These are phyloP conservation scores for Tetradesmus obliquus DNA, from an alignment of 139 green algal genomes.

Conservation along the genomic window DNA sequence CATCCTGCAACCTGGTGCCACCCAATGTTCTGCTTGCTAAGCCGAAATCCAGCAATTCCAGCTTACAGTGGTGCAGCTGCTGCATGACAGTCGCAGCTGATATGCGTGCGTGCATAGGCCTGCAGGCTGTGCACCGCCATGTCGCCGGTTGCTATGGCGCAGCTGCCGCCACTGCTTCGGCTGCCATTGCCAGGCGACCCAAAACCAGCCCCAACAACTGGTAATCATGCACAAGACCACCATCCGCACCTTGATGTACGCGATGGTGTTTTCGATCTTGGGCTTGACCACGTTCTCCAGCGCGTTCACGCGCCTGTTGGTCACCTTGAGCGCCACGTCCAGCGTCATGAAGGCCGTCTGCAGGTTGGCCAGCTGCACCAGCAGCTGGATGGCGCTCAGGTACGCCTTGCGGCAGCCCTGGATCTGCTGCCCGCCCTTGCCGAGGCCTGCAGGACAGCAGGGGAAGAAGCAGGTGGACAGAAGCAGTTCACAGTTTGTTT, in stretches of 20 bases:
- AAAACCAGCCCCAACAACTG: not conserved
- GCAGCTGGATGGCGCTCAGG: constrained; percentile 85
- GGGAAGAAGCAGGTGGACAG: not conserved
- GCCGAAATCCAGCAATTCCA: no score
- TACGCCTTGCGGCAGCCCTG: constrained; percentile 89
- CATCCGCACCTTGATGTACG: constrained; percentile 95
- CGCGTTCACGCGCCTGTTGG: constrained; percentile 98
- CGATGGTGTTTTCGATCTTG: constrained; percentile 97
- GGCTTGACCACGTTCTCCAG: constrained; percentile 99
- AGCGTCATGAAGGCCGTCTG: constrained; percentile 99
- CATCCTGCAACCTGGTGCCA: not conserved
- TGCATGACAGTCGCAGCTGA: no score
- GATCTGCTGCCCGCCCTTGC: constrained; percentile 94
- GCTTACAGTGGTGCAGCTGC: no score
- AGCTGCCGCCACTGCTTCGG: not conserved
- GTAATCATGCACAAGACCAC: not conserved
- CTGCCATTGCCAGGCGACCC: no score
- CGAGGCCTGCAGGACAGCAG: constrained; percentile 78
- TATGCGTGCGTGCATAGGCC: no score
- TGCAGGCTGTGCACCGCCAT: no score
- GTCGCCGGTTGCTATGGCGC: no score
- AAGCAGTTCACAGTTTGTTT: not conserved
- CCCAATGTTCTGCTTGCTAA: not conserved
- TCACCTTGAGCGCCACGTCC: constrained; percentile 95
- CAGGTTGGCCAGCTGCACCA: constrained; percentile 96